Evolutionary conservation across 2,329 filamentous ascomycete genomes (phyloP).

Genomic region (Fusarium veterinarium): DNA sequence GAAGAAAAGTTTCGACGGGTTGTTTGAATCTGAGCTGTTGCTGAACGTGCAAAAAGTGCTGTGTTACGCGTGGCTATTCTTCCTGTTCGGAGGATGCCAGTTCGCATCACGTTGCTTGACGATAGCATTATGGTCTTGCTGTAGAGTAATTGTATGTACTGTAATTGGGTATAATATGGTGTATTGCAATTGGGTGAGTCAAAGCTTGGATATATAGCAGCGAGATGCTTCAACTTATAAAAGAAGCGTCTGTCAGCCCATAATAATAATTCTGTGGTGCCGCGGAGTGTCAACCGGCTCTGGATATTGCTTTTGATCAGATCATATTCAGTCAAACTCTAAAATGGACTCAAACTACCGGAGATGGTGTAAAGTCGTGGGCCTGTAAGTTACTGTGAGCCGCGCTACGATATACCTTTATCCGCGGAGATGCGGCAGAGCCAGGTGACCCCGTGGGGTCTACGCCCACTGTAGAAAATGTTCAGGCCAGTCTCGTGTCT

Average conservation of each 20-base stretch:
- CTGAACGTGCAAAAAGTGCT: constrained; percentile 20
- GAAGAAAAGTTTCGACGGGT: constrained; percentile 31
- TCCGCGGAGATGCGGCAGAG: constrained; percentile 24
- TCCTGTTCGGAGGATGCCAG: constrained; percentile 20
- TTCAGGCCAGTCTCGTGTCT: constrained; percentile 18
- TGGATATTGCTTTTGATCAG: constrained; percentile 5
- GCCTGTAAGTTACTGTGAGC: constrained; percentile 7
- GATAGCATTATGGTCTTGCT: constrained; percentile 16
- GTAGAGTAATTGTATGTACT: not conserved
- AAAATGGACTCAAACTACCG: constrained; percentile 3
- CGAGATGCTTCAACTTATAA: constrained; percentile 16
- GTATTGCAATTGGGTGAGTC: not conserved
- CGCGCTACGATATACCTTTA: constrained; percentile 21
- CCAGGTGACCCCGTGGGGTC: constrained; percentile 31
- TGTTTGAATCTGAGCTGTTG: constrained; percentile 9
- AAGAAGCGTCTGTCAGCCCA: not conserved
- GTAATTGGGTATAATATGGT: not conserved
- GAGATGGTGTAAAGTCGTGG: constrained; percentile 8
- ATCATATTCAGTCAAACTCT: constrained; percentile 18
- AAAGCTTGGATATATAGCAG: not conserved
- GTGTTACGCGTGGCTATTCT: constrained; percentile 24
- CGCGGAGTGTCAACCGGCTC: not conserved
- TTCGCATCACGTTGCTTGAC: constrained; percentile 34
- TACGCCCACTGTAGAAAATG: not conserved
- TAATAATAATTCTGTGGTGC: not conserved